These are phyloP conservation scores for Leptographium procerum DNA, from an alignment of 2,329 filamentous ascomycete species.

Conservation along the genomic window DNA sequence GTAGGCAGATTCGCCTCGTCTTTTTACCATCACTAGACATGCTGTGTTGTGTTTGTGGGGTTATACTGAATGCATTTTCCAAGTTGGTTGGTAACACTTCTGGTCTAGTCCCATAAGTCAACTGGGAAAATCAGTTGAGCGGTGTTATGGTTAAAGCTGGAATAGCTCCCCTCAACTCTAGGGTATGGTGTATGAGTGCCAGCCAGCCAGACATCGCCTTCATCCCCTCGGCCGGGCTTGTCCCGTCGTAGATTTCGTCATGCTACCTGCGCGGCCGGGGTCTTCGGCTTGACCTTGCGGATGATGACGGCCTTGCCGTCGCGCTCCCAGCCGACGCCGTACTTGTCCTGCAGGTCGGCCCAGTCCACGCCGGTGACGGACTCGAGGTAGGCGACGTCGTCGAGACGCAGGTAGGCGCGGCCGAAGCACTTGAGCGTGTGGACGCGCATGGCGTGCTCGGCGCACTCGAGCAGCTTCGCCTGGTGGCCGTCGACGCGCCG, in stretches of 20 bases:
- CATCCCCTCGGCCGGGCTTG: too few relatives aligned
- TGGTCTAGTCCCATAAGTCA: too few relatives aligned
- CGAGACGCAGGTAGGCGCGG: constrained; percentile 62
- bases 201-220: too few relatives aligned
- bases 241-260: neutral
- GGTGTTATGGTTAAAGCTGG: too few relatives aligned
- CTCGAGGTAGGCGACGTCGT: constrained; percentile 56
- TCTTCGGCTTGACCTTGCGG: constrained; percentile 36
- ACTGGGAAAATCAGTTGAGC: too few relatives aligned
- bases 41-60: too few relatives aligned
- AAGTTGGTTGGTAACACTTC: too few relatives aligned
- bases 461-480: constrained; percentile 69
- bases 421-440: constrained; percentile 82
- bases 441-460: constrained; percentile 59
- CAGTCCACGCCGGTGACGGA: constrained; percentile 57
- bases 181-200: too few relatives aligned
- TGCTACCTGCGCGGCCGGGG: neutral
- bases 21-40: too few relatives aligned
- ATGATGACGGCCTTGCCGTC: constrained; percentile 67
- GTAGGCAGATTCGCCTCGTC: too few relatives aligned
- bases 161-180: too few relatives aligned
- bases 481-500: constrained; percentile 67
- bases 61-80: too few relatives aligned
- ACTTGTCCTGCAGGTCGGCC: constrained; percentile 53
- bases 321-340: constrained; percentile 77